Base-by-base conservation (phyloP, 1,284 basidiomycete species). In the Ustilago bromivora region DNA sequence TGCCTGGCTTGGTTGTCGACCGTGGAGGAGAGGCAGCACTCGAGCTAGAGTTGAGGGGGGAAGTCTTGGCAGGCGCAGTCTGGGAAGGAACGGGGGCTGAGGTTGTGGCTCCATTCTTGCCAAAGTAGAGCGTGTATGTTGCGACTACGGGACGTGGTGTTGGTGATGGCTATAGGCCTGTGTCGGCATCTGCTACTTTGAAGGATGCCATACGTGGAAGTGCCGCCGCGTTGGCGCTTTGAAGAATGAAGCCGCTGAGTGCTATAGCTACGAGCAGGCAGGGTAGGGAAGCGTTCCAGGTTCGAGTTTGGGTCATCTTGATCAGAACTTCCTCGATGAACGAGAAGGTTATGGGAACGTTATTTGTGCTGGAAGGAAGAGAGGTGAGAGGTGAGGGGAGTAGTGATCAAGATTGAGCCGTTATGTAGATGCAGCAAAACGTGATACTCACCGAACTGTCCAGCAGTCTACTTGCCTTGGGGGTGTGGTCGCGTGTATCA, bases 41-140 rank as follows among this genome's bases (percentile, higher is more conserved):
- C 3, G 46, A 43, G 10, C 17, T 10, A 2, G 64, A 5, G 5
- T 19, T n/a, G 11, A 40, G 31, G 8, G 66, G 34, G 4, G 63
- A 23, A 15, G 46, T 19, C 0, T 52, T 23, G 3, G 41, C 31
- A 4, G 49, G 9, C 3, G 46, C 19, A 19, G 61, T 66, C 55
- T 36, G 43, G 12, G 57, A 67, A 1, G 41, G 34, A 4, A 49
- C 12, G 2, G 71, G 65, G 2, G 61, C 53, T 6, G 61, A 19
- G 0, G 35, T 40, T 1, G 71, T 69, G 1, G 71, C 62, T 1
- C 62, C 71, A 8, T 54, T 49, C 15, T 41, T 61, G 17, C 56
- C 66, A 23, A 72, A 72, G 28, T 60, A 72, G 36, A 72, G 57
- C 28, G 64, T 63, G 41, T 72, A 72, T 2, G 70, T 72, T 15